Conservation (phyloP, 495 filamentous ascomycete species). For the Penicilliopsis zonata region DNA sequence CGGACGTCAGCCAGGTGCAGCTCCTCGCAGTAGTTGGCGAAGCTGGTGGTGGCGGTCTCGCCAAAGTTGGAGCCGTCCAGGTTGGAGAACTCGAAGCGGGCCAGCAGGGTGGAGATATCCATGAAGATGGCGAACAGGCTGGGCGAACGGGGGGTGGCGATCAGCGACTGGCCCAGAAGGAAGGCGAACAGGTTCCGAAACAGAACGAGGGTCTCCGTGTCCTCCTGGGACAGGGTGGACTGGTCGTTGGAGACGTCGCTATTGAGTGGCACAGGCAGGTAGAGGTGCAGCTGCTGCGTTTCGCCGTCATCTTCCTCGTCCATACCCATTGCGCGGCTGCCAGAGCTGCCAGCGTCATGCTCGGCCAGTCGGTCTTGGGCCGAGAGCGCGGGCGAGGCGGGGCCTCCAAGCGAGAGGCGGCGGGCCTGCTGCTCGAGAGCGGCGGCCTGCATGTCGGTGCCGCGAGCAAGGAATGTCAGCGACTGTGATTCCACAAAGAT, state of each 20-base stretch:
- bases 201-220: constrained; percentile 58
- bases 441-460: constrained; percentile 35
- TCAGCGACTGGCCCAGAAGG: constrained; percentile 64
- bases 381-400: constrained; percentile 29
- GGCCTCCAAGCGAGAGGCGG: constrained; percentile 24
- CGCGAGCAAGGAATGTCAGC: constrained; percentile 57
- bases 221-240: constrained; percentile 33
- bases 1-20: constrained; percentile 69
- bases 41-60: constrained; percentile 62
- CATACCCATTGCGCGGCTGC: constrained; percentile 29
- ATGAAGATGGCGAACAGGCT: constrained; percentile 66
- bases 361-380: constrained; percentile 23
- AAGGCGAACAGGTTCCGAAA: constrained; percentile 90
- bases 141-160: constrained; percentile 57
- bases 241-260: constrained; percentile 30
- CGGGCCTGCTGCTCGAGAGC: constrained; percentile 26
- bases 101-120: constrained; percentile 53
- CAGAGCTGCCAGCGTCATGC: constrained; percentile 30
- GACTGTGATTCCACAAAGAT: constrained; percentile 58
- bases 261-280: constrained; percentile 50
- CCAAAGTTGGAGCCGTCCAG: constrained; percentile 73
- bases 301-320: constrained; percentile 29
- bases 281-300: constrained; percentile 51
- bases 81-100: constrained; percentile 68
- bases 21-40: constrained; percentile 66